Percentiles rank a stretch among this genome's conserved stretches.
phyloP scores from a whole-genome alignment of 257 asterid genomes.

The Orobanche coerulescens region DNA sequence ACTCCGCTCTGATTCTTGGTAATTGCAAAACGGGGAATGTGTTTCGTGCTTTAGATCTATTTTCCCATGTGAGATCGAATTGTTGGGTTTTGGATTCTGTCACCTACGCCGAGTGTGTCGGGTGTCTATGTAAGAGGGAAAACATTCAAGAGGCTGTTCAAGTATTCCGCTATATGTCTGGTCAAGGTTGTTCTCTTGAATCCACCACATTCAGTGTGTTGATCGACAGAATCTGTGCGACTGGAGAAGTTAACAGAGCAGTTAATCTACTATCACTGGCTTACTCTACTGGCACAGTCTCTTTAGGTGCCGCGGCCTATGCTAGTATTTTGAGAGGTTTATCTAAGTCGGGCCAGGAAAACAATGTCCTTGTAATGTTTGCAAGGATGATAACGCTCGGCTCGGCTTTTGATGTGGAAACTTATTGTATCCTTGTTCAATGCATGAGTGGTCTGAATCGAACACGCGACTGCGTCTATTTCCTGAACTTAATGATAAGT shows the following conservation, averaged over 20 bases:
- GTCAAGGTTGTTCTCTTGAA: constrained; percentile 33
- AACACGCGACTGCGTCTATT: constrained; percentile 22
- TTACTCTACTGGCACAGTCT: constrained; percentile 23
- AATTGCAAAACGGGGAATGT: constrained; percentile 42
- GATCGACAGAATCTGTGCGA: constrained; percentile 39
- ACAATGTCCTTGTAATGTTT: constrained; percentile 31
- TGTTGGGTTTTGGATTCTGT: constrained; percentile 47
- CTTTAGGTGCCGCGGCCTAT: constrained; percentile 31
- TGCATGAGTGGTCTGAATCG: constrained; percentile 30
- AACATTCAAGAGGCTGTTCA: constrained; percentile 41
- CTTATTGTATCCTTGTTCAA: constrained; percentile 43
- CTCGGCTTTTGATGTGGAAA: constrained; percentile 38
- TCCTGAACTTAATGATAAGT: constrained; percentile 49
- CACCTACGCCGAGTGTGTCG: constrained; percentile 48
- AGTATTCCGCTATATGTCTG: constrained; percentile 53
- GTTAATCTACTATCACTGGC: constrained; percentile 37
- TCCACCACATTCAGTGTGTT: constrained; percentile 37
- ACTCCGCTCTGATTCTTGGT: constrained; percentile 61
- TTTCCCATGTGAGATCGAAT: constrained; percentile 30
- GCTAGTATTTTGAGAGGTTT: constrained; percentile 47
- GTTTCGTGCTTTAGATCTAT: constrained; percentile 43
- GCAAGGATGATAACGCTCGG: constrained; percentile 53
- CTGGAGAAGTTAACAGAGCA: constrained; percentile 35
- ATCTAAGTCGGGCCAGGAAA: constrained; percentile 25
- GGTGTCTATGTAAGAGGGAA: constrained; percentile 41